Conservation (phyloP, 129 eudicot genomes). For the Flaveria robusta region DNA sequence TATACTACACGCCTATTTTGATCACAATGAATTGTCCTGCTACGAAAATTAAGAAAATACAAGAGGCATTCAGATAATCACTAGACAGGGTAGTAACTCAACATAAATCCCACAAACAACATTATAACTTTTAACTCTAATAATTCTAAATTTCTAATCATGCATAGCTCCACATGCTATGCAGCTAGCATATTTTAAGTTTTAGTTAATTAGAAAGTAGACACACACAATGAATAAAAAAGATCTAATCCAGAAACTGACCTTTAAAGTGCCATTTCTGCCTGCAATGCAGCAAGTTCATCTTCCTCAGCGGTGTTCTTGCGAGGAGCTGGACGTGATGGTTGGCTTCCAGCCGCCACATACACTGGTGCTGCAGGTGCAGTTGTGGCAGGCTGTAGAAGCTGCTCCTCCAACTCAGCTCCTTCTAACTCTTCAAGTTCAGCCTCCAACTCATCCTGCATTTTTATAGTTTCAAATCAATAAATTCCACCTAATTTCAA, state of each 20-base stretch:
- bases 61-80: neutral
- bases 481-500: neutral
- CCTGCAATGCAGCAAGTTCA: conserved; percentile 58
- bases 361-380: conserved; percentile 50
- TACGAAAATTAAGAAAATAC: neutral
- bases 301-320: conserved; percentile 57
- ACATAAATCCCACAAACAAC: neutral
- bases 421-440: conserved; percentile 67
- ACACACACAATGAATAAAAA: neutral
- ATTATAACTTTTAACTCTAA: neutral
- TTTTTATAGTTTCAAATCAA: neutral
- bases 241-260: neutral
- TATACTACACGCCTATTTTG: too few species aligned
- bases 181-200: conserved; percentile 4
- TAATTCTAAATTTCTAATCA: neutral
- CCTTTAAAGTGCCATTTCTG: conserved; percentile 62
- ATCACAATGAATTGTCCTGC: neutral
- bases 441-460: conserved; percentile 63
- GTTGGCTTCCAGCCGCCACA: conserved; percentile 42
- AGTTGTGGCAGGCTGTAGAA: conserved; percentile 55
- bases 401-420: conserved; percentile 61
- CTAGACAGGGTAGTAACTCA: neutral
- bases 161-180: neutral
- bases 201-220: neutral
- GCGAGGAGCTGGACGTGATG: conserved; percentile 39